These are phyloP conservation scores for Mortierella sp. DNA, from an alignment of 371 early-diverging fungal species.

Conservation along the genomic window DNA sequence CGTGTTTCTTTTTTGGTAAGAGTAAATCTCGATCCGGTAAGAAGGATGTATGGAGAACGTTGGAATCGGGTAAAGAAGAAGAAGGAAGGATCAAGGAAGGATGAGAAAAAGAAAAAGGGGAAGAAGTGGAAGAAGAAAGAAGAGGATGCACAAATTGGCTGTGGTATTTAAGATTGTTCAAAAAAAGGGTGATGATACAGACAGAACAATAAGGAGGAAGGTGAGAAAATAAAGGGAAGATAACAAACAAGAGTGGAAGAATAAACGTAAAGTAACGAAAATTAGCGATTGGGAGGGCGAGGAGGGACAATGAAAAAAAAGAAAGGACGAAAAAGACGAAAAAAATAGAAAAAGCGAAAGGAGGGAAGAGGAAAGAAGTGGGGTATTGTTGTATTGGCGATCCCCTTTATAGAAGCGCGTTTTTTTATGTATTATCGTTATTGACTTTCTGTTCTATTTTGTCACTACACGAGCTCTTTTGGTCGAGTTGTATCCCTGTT, in stretches of 20 bases:
- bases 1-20: neutral
- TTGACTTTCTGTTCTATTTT: slow-evolving; percentile 5
- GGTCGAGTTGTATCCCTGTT: neutral
- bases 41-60: neutral
- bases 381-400: too few species aligned
- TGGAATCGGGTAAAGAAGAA: neutral
- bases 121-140: neutral
- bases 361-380: neutral
- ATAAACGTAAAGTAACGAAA: too few species aligned
- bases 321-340: neutral
- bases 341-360: too few species aligned
- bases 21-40: neutral
- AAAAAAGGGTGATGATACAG: too few species aligned
- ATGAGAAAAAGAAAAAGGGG: neutral
- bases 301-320: neutral
- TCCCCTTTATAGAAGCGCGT: slow-evolving; percentile 15
- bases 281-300: too few species aligned
- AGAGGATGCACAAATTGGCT: too few species aligned
- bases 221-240: too few species aligned
- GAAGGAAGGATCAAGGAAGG: neutral
- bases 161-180: too few species aligned
- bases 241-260: too few species aligned
- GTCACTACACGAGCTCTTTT: too few species aligned
- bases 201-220: too few species aligned
- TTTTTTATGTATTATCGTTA: neutral